Evolutionary conservation across 208 protist species (phyloP).

Genomic region (Blechomonas ayalai): DNA sequence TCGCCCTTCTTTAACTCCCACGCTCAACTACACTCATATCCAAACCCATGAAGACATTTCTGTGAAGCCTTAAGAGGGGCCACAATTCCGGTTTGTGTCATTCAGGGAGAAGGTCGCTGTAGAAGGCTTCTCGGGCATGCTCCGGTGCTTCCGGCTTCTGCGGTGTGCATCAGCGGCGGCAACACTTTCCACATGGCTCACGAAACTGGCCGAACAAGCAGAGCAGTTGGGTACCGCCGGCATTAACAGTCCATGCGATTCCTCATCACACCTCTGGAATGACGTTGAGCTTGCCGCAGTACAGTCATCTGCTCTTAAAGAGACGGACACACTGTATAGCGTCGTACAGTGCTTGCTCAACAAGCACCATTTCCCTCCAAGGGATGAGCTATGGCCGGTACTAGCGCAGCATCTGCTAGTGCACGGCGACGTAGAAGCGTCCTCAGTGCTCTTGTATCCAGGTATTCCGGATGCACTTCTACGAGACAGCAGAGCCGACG

Average conservation of each 20-base stretch:
- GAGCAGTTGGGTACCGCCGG: slow-evolving; percentile 5
- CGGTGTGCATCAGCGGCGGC: slow-evolving; percentile 15
- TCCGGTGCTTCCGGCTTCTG: neutral
- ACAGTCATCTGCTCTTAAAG: slow-evolving; percentile 12
- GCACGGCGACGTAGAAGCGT: slow-evolving; percentile 42
- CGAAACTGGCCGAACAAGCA: slow-evolving; percentile 18
- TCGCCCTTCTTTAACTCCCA: neutral
- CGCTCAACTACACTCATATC: neutral
- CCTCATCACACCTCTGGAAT: slow-evolving; percentile 22
- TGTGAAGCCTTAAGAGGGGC: slow-evolving; percentile 1
- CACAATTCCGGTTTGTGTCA: neutral
- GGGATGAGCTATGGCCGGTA: slow-evolving; percentile 18
- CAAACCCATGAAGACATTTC: neutral
- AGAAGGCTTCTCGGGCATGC: slow-evolving; percentile 2
- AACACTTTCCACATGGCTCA: slow-evolving; percentile 21
- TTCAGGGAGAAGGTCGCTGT: too few relatives aligned
- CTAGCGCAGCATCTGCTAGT: slow-evolving; percentile 43
- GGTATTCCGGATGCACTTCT: slow-evolving; percentile 20
- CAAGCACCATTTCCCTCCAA: slow-evolving; percentile 20
- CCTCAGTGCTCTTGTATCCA: slow-evolving; percentile 56
- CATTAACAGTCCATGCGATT: neutral
- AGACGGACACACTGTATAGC: slow-evolving; percentile 58
- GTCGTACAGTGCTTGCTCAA: slow-evolving; percentile 28
- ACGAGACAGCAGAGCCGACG: neutral
- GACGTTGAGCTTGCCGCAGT: slow-evolving; percentile 21